Conservation (phyloP, 257 asterid genomes). For the Solanum chilense region DNA sequence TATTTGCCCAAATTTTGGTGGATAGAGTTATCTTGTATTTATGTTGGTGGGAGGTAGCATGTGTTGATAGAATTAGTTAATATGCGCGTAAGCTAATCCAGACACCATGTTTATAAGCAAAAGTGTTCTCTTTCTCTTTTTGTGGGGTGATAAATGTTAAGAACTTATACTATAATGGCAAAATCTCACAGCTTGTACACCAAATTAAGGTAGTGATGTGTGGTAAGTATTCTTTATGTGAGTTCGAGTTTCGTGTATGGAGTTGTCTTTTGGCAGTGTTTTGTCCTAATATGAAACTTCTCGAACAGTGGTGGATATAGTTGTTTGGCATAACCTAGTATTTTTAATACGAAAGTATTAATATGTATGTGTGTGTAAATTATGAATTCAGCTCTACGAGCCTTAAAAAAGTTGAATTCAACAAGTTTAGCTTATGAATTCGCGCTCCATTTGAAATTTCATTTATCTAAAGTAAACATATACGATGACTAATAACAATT, state of each 20-base stretch:
- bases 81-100: not conserved
- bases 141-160: not conserved
- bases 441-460: not conserved
- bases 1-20: not conserved
- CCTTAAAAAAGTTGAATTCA: not conserved
- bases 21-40: not conserved
- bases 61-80: not conserved
- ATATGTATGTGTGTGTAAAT: not conserved
- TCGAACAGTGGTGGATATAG: not conserved
- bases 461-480: not conserved
- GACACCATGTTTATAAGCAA: not conserved
- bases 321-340: not conserved
- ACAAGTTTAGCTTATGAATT: not conserved
- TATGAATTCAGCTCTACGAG: not conserved
- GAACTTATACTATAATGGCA: not conserved
- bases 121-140: not conserved
- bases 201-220: not conserved
- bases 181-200: not conserved
- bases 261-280: fast-evolving
- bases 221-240: not conserved
- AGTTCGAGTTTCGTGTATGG: not conserved
- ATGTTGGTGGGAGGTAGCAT: not conserved
- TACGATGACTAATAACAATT: not conserved
- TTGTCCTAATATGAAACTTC: not conserved
- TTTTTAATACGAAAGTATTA: not conserved